These are phyloP conservation scores for Penicillium taxi DNA, from an alignment of 495 filamentous ascomycete genomes.

Conservation along the genomic window DNA sequence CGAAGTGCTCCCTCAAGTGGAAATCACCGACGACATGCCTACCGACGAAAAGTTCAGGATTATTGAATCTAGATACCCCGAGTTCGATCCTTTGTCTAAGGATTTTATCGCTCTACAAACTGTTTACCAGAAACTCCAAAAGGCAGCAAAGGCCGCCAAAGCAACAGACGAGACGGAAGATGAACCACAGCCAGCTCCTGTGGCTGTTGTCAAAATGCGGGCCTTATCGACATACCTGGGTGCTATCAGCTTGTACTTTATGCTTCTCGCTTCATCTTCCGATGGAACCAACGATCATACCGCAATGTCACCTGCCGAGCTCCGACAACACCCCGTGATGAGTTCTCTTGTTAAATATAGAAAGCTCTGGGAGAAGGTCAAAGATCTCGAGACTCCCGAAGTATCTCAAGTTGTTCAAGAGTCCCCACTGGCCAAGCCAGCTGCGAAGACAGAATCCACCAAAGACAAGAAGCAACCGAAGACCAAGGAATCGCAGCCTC, in stretches of 20 bases:
- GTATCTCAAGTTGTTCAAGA: slow-evolving; percentile 12
- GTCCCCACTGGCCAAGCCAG: slow-evolving; percentile 1
- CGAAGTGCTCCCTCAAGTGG: slow-evolving; percentile 73
- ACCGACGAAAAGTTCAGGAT: slow-evolving; percentile 68
- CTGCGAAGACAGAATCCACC: slow-evolving; percentile 6
- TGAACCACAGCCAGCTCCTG: slow-evolving; percentile 26
- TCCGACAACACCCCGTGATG: slow-evolving; percentile 87
- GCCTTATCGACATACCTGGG: slow-evolving; percentile 78
- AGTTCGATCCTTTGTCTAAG: slow-evolving; percentile 77
- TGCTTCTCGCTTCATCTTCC: slow-evolving; percentile 67
- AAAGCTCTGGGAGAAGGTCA: slow-evolving; percentile 70
- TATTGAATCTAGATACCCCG: slow-evolving; percentile 73
- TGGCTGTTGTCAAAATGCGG: slow-evolving; percentile 61
- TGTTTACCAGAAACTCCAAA: slow-evolving; percentile 47
- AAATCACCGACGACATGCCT: slow-evolving; percentile 72
- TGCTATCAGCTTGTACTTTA: slow-evolving; percentile 86
- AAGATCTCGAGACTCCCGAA: slow-evolving; percentile 36
- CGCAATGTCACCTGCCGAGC: slow-evolving; percentile 57
- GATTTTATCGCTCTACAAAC: slow-evolving; percentile 69
- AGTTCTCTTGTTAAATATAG: slow-evolving; percentile 70
- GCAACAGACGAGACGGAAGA: slow-evolving; percentile 24
- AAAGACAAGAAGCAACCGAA: slow-evolving; percentile 18
- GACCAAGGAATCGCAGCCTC: slow-evolving; percentile 21
- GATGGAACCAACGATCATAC: slow-evolving; percentile 37
- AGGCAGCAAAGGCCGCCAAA: slow-evolving; percentile 46